Percentiles rank a stretch among this genome's conserved stretches.
phyloP scores from a whole-genome alignment of 1,284 basidiomycete genomes.

The Sporisorium exsertum region DNA sequence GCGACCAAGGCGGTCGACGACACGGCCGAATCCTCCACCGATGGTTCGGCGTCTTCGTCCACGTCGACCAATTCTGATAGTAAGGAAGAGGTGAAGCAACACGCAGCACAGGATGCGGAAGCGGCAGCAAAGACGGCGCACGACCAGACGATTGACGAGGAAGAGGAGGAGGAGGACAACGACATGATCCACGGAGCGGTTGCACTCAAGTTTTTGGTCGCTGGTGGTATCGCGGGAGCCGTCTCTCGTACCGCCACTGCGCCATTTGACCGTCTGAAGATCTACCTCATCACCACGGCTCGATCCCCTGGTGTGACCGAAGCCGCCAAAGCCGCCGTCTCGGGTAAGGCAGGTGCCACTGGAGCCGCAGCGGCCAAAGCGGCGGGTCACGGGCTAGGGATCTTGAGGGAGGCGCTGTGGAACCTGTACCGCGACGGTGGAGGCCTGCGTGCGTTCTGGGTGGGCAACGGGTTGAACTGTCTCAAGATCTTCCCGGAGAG shows the following conservation, averaged over 20 bases:
- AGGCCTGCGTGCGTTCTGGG: slow-evolving; percentile 93
- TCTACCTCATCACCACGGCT: slow-evolving; percentile 89
- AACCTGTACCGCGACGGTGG: slow-evolving; percentile 82
- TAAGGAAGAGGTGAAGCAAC: slow-evolving; percentile 27
- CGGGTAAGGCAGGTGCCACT: slow-evolving; percentile 19
- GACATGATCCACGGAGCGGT: slow-evolving; percentile 78
- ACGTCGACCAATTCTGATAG: slow-evolving; percentile 2
- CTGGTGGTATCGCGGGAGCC: slow-evolving; percentile 94
- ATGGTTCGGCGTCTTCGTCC: background rate
- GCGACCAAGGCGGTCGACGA: slow-evolving; percentile 32
- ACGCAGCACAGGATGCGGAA: slow-evolving; percentile 30
- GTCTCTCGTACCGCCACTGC: slow-evolving; percentile 96
- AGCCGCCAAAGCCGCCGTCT: slow-evolving; percentile 25
- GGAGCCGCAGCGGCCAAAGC: slow-evolving; percentile 37
- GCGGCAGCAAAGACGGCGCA: slow-evolving; percentile 17
- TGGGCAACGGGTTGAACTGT: slow-evolving; percentile 76
- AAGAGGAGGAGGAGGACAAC: slow-evolving; percentile 75
- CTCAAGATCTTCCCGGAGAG: slow-evolving; percentile 87
- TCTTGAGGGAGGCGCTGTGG: slow-evolving; percentile 79
- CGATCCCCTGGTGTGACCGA: slow-evolving; percentile 32
- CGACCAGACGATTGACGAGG: slow-evolving; percentile 55
- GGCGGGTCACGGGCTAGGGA: slow-evolving; percentile 70
- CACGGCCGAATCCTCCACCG: background rate
- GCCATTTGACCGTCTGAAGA: slow-evolving; percentile 95
- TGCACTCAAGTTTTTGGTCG: slow-evolving; percentile 88